These are phyloP conservation scores for Tilletiopsis washingtonensis DNA, from an alignment of 1,284 basidiomycete species.

Conservation along the genomic window DNA sequence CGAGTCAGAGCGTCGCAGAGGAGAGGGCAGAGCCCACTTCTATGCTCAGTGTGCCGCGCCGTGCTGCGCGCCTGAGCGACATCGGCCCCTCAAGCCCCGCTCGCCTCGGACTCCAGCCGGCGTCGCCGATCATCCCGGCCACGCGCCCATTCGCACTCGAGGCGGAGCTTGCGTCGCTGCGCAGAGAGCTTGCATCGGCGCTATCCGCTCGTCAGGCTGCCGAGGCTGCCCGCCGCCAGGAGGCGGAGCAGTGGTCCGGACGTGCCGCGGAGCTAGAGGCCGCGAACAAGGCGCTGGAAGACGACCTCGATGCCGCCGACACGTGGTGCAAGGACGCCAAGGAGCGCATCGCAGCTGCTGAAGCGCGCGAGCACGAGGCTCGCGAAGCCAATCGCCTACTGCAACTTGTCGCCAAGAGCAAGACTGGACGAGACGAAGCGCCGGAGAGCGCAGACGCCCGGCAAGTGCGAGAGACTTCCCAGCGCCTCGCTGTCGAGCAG, in stretches of 20 bases:
- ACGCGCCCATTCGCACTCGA: slow-evolving; percentile 32
- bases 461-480: slow-evolving; percentile 1
- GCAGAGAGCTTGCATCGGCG: slow-evolving; percentile 13
- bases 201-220: slow-evolving; percentile 1
- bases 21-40: slow-evolving; percentile 2
- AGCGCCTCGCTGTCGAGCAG: no score
- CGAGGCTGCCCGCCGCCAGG: slow-evolving; percentile 10
- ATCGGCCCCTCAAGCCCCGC: slow-evolving; percentile 5
- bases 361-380: slow-evolving; percentile 10
- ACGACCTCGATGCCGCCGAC: slow-evolving; percentile 25
- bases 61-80: slow-evolving; percentile 4
- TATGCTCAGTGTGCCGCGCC: background rate
- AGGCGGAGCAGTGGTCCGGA: slow-evolving; percentile 4
- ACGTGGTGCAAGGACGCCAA: slow-evolving; percentile 15
- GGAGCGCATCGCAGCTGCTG: background rate
- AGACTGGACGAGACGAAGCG: slow-evolving; percentile 1
- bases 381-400: slow-evolving; percentile 23
- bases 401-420: slow-evolving; percentile 15
- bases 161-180: slow-evolving; percentile 25
- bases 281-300: slow-evolving; percentile 4
- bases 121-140: background rate
- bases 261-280: slow-evolving; percentile 13
- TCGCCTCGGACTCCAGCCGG: background rate
- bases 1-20: slow-evolving; percentile 27
- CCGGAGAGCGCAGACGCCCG: background rate